Evolutionary conservation across 2,329 filamentous ascomycete genomes (phyloP).

Genomic region (Anisogramma anomala): DNA sequence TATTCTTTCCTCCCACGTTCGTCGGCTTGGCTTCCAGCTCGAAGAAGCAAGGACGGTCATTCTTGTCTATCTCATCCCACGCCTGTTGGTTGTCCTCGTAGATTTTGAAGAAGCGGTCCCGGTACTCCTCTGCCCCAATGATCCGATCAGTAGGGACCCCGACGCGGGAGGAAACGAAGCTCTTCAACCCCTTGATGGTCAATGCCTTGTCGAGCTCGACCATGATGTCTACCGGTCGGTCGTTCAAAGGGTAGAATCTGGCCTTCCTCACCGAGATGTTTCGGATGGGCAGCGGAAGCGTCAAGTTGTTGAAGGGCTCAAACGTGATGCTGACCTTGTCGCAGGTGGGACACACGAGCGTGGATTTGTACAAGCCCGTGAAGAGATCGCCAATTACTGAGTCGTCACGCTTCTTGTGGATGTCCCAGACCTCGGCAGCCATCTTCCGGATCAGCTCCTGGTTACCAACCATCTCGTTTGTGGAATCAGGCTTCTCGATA

Average conservation of each 20-base stretch:
- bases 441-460: conserved; percentile 69
- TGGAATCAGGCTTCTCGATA: conserved; percentile 93
- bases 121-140: conserved; percentile 76
- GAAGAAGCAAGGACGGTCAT: conserved; percentile 56
- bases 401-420: conserved; percentile 84
- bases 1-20: conserved; percentile 49
- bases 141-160: conserved; percentile 54
- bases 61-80: conserved; percentile 58
- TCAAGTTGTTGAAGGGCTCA: conserved; percentile 92
- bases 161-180: conserved; percentile 55
- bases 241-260: conserved; percentile 66
- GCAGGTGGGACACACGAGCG: conserved; percentile 80
- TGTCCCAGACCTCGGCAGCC: conserved; percentile 80
- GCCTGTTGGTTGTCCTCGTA: conserved; percentile 59
- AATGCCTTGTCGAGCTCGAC: conserved; percentile 73
- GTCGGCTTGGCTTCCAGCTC: conserved; percentile 72
- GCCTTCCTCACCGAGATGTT: conserved; percentile 67
- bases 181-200: conserved; percentile 57
- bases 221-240: conserved; percentile 57
- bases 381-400: conserved; percentile 94
- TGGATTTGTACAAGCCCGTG: conserved; percentile 97
- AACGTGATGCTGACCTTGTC: conserved; percentile 97
- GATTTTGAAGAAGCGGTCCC: conserved; percentile 73
- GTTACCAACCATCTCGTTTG: conserved; percentile 86
- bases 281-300: conserved; percentile 78